A percentile compares a stretch with the other conserved stretches of the same genome.
phyloP scores from a whole-genome alignment of 2,329 filamentous ascomycete genomes.

The Ramularia collo-cygni region DNA sequence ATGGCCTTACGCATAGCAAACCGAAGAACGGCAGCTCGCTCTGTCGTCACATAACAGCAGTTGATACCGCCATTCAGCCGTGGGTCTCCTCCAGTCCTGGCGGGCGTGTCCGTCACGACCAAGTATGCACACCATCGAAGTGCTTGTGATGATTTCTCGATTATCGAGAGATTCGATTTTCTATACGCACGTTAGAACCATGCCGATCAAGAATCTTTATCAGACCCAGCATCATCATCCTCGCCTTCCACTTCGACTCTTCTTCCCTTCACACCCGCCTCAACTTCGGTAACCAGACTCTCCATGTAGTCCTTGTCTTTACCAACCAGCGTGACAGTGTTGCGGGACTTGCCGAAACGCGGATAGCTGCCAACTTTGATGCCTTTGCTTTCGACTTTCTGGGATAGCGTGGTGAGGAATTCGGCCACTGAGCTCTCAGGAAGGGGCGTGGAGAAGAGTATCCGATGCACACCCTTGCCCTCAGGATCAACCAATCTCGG shows the following conservation, averaged over 20 bases:
- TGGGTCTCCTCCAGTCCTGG: no score
- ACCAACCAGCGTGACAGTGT: conserved; percentile 83
- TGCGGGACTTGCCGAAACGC: conserved; percentile 77
- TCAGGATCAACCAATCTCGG: conserved; percentile 71
- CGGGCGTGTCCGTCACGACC: no score
- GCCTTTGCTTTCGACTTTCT: conserved; percentile 63
- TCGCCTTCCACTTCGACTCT: conserved; percentile 63
- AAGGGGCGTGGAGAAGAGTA: conserved; percentile 81
- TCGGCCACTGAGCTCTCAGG: conserved; percentile 78
- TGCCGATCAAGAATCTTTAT: conserved; percentile 28
- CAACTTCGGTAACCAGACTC: conserved; percentile 68
- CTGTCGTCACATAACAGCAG: no score
- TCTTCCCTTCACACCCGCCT: conserved; percentile 66
- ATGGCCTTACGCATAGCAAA: no score
- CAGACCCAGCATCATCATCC: conserved; percentile 40
- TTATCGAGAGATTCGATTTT: no score
- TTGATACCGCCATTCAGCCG: no score
- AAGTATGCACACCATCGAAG: no score
- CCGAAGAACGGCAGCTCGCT: no score
- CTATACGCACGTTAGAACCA: no score
- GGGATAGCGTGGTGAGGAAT: conserved; percentile 74
- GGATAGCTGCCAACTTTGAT: conserved; percentile 96
- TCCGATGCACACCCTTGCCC: conserved; percentile 69
- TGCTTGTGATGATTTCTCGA: no score
- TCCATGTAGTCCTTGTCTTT: conserved; percentile 72